A percentile compares a stretch with the other conserved stretches of the same genome.
Conservation (phyloP, 2,329 filamentous ascomycete genomes). For the Thielaviopsis populi region DNA sequence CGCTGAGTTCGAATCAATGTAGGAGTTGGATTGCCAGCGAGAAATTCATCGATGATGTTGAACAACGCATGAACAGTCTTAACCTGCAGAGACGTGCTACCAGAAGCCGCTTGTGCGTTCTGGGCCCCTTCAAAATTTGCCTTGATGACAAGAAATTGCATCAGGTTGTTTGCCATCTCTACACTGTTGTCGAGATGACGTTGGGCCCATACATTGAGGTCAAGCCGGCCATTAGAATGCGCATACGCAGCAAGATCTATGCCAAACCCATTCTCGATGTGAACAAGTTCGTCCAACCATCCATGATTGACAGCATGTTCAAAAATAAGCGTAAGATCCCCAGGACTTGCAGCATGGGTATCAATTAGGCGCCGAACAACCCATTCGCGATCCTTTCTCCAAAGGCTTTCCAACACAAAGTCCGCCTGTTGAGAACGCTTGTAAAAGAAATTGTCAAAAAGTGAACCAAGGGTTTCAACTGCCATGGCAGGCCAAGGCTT, state of each 20-base stretch:
- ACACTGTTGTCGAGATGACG: slow-evolving; percentile 50
- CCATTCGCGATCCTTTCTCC: slow-evolving; percentile 82
- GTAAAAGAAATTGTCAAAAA: slow-evolving; percentile 71
- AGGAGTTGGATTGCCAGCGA: slow-evolving; percentile 42
- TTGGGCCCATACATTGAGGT: slow-evolving; percentile 67
- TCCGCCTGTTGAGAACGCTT: slow-evolving; percentile 65
- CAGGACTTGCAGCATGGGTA: slow-evolving; percentile 62
- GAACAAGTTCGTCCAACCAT: slow-evolving; percentile 72
- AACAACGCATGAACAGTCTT: slow-evolving; percentile 73
- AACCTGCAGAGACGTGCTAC: slow-evolving; percentile 61
- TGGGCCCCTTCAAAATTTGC: slow-evolving; percentile 50
- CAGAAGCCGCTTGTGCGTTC: neutral
- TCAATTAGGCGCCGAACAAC: slow-evolving; percentile 67
- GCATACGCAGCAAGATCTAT: slow-evolving; percentile 76
- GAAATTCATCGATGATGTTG: slow-evolving; percentile 58
- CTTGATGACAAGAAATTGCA: slow-evolving; percentile 74
- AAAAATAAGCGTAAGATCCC: slow-evolving; percentile 30
- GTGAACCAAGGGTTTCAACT: slow-evolving; percentile 56
- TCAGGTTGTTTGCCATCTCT: slow-evolving; percentile 55
- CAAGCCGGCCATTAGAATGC: slow-evolving; percentile 64
- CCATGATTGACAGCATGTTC: slow-evolving; percentile 61
- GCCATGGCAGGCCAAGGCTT: slow-evolving; percentile 65
- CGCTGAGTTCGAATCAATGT: slow-evolving; percentile 72
- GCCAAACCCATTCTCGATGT: slow-evolving; percentile 67
- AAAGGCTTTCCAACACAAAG: slow-evolving; percentile 81